These are phyloP conservation scores for Trichoderma orchidacearum DNA, from an alignment of 495 filamentous ascomycete genomes.

Conservation along the genomic window DNA sequence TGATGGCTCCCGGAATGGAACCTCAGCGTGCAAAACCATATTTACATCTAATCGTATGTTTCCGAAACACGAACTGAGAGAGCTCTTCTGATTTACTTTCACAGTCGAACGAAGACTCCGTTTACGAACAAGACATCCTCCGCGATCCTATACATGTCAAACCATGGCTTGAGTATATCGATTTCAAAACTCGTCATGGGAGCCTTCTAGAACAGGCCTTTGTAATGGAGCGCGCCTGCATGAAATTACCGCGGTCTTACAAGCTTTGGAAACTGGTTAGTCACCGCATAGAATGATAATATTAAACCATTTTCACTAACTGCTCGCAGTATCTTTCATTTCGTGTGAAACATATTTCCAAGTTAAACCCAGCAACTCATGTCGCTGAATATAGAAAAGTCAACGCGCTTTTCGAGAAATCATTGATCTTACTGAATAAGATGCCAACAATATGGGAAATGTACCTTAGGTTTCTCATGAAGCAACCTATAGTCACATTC, in stretches of 20 bases:
- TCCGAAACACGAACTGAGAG: background rate
- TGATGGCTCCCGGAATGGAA: conserved; percentile 13
- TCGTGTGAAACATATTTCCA: conserved; percentile 65
- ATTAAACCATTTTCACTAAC: conserved; percentile 8
- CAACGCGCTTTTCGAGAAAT: conserved; percentile 89
- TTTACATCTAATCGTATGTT: conserved; percentile 66
- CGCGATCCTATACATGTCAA: conserved; percentile 77
- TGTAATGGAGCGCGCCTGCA: conserved; percentile 85
- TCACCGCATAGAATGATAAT: background rate
- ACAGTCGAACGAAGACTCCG: conserved; percentile 71
- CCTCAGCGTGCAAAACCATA: conserved; percentile 32
- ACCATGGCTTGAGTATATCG: conserved; percentile 92
- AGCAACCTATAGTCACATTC: conserved; percentile 83
- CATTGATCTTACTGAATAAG: conserved; percentile 90
- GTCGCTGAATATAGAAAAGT: conserved; percentile 80
- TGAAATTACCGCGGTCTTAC: conserved; percentile 82
- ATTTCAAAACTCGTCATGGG: conserved; percentile 81
- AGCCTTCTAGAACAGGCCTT: conserved; percentile 84
- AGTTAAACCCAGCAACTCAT: conserved; percentile 73
- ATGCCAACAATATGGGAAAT: conserved; percentile 99
- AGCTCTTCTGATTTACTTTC: background rate
- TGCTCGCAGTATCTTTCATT: conserved; percentile 66
- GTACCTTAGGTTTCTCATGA: conserved; percentile 83
- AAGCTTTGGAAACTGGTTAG: conserved; percentile 96
- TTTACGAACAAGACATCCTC: conserved; percentile 93